These are phyloP conservation scores for Boletus reticuloceps DNA, from an alignment of 768 basidiomycete species.

Conservation along the genomic window DNA sequence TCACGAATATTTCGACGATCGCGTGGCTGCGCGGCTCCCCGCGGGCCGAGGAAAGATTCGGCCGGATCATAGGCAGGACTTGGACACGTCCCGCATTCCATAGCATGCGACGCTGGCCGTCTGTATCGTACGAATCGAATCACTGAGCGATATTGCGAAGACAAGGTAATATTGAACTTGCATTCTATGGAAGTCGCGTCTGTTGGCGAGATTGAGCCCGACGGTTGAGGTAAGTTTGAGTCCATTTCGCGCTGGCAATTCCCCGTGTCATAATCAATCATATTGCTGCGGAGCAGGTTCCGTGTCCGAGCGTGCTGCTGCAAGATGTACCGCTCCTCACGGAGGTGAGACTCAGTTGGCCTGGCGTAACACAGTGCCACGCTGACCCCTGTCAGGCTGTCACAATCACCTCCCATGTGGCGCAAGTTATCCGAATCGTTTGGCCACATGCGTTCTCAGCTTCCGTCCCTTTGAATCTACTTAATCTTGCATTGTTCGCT, in stretches of 20 bases:
- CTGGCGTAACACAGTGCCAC: slow-evolving; percentile 11
- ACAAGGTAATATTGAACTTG: slow-evolving; percentile 8
- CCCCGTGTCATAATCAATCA: neutral
- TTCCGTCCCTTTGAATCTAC: slow-evolving; percentile 14
- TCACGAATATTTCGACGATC: neutral
- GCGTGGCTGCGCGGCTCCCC: neutral
- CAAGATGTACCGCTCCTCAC: slow-evolving; percentile 3
- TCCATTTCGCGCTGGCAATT: slow-evolving; percentile 6
- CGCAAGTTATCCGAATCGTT: slow-evolving; percentile 2
- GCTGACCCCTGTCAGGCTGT: neutral
- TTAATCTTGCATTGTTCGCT: slow-evolving; percentile 24
- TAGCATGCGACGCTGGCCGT: neutral
- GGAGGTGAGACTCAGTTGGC: slow-evolving; percentile 1
- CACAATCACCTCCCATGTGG: slow-evolving; percentile 7
- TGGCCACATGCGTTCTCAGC: neutral
- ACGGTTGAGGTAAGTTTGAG: neutral
- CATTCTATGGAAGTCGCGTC: slow-evolving; percentile 9
- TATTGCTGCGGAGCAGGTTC: slow-evolving; percentile 10
- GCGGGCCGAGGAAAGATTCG: slow-evolving; percentile 1
- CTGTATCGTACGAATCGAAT: neutral
- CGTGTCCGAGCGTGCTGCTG: neutral
- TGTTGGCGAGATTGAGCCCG: neutral
- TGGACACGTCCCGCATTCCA: slow-evolving; percentile 2
- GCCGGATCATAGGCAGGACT: slow-evolving; percentile 20
- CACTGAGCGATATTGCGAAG: neutral